phyloP scores from a whole-genome alignment of 1,284 basidiomycete species.

The Thelephora terrestris region DNA sequence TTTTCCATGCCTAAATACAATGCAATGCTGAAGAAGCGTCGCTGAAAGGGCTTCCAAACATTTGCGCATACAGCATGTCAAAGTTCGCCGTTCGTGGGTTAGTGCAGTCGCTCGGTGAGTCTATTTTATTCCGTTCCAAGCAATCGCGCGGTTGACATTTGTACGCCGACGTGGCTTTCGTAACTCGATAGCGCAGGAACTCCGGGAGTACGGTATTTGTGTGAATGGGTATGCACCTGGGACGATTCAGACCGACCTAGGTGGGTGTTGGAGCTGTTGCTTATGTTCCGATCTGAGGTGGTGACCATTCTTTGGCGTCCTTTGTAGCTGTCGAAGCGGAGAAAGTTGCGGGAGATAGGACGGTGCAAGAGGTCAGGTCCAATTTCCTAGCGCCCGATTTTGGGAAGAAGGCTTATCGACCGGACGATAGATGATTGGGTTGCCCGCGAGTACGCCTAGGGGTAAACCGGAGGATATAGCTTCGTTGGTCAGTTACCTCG shows the following conservation, averaged over 20 bases:
- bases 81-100: slow-evolving; percentile 26
- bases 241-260: slow-evolving; percentile 5
- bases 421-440: background rate
- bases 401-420: too few relatives aligned
- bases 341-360: too few relatives aligned
- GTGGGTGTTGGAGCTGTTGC: background rate
- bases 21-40: background rate
- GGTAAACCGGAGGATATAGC: slow-evolving; percentile 11
- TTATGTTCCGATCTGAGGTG: too few relatives aligned
- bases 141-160: background rate
- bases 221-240: slow-evolving; percentile 11
- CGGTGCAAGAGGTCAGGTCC: too few relatives aligned
- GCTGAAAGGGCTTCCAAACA: slow-evolving; percentile 5
- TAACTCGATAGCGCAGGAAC: background rate
- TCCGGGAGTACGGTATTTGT: background rate
- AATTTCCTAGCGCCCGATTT: too few relatives aligned
- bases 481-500: slow-evolving; percentile 15
- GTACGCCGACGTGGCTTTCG: background rate
- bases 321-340: too few relatives aligned
- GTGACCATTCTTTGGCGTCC: too few relatives aligned
- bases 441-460: background rate
- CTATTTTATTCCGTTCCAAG: background rate
- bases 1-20: slow-evolving; percentile 4
- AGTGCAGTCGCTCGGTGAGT: slow-evolving; percentile 21
- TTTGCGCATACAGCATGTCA: slow-evolving; percentile 8